Base-by-base conservation (phyloP, 2,329 filamentous ascomycete genomes). In the Hypoxylon sp. region DNA sequence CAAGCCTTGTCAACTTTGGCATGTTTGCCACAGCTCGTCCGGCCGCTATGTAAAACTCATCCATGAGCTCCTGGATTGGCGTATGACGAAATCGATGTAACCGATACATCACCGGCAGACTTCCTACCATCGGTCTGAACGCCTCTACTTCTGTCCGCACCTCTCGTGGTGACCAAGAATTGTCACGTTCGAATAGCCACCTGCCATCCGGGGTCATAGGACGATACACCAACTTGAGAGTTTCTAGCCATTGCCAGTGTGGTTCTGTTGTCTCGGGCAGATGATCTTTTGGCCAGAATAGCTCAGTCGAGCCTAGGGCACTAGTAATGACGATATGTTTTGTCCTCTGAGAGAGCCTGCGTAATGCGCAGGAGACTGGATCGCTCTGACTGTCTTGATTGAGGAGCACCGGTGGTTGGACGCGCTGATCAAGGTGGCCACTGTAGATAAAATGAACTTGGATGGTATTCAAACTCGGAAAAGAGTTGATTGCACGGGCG, bases 281-380 rank as follows among this genome's bases (percentile, higher is more conserved):
- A 38, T n/a, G 5, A 4, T 13, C 13, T 10, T 38, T 53, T 9
- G 50, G 50, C 50, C 50, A 53, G 21, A 53, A 53, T 13, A 53
- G 32, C 32, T 53, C 50, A 2, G 50, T 38, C 13, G 50, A 53
- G 21, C 4, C 32, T 21, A 53, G 21, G 1, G 23, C 5, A 13
- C 50, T 34, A 5, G 1, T 7, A 19, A 25, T 10, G 32, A 0
- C 2, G 23, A 53, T 14, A 1, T 3, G 4, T 13, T n/a, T 38
- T 4, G 49, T 25, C 11, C 32, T 53, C 13, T 53, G 32, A 9
- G 11, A 10, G 4, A 53, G 13, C 19, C 21, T 38, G 1, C 50
- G 19, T 13, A 53, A 9, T 17, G 50, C 32, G 17, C 32, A 25
- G 14, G 50, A 53, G 3, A 53, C 50, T 9, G 32, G 9, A n/a